Base-by-base conservation (phyloP, 2,329 filamentous ascomycete species). In the Alternaria sp. region DNA sequence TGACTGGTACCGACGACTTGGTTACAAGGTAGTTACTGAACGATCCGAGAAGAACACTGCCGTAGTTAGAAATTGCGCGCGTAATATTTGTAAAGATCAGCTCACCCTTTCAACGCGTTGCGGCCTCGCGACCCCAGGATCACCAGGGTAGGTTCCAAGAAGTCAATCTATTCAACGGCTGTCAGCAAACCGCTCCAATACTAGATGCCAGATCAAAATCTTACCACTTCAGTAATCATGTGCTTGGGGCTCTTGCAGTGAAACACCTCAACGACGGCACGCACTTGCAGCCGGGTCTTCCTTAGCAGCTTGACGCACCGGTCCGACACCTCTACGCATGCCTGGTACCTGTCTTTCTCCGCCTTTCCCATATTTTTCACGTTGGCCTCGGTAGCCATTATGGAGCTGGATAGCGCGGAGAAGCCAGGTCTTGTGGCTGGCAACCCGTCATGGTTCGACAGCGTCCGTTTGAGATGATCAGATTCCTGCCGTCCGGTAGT, bases 231-330 rank as follows among this genome's bases (percentile, higher is more conserved):
- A 1, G 93, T 97, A 68, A 99, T 93, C 83, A 98, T 87, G 79
- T 97, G 94, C 79, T 96, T 95, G 5, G 96, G 93, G 75, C 92
- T 97, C 85, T 97, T 98, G 89, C 96, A 98, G 81, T 98, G 96
- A 69, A 99, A 91, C 26, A 98, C 95, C 81, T 99, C 96, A 32
- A 99, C 91, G 54, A 97, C 93, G 51, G 97, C 92, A 61, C 93
- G 89, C 52, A 97, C 94, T 79, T 99, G 95, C 62, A 99, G 84
- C 68, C 92, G 89, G 1, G 96, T 99, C 85, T 97, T 97, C 64
- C 95, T 88, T 63, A 99, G 82, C 49, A 98, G 83, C 69, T 90
- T 91, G n/a, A 96, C 87, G 57, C 97, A 93, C 32, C 91, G 88
- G 59, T 95, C 88, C 1, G 93, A 94, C 64, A 99, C 93, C 61